phyloP scores from a whole-genome alignment of 1,284 basidiomycete genomes.

The Puccinia novopanici region DNA sequence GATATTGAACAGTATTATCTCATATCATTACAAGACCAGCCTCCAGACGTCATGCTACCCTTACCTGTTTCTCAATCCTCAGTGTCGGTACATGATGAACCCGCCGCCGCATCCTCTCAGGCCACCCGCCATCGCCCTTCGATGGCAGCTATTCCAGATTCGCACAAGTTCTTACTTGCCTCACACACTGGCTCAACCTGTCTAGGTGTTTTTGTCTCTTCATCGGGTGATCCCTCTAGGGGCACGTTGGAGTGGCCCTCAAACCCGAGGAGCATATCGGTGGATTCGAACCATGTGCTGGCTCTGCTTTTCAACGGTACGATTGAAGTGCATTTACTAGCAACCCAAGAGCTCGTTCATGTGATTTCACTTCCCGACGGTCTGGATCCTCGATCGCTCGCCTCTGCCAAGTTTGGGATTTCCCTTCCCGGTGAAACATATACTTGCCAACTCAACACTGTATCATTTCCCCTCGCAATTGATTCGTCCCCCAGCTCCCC shows the following conservation, averaged over 20 bases:
- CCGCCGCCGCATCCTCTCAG: slow-evolving; percentile 15
- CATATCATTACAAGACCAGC: slow-evolving; percentile 27
- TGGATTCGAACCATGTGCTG: slow-evolving; percentile 35
- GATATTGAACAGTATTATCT: slow-evolving; percentile 49
- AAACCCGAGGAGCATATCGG: slow-evolving; percentile 36
- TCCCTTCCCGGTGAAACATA: slow-evolving; percentile 36
- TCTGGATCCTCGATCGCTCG: slow-evolving; percentile 36
- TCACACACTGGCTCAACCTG: slow-evolving; percentile 48
- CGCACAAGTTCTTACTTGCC: slow-evolving; percentile 43
- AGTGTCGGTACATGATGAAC: slow-evolving; percentile 1
- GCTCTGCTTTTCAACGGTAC: slow-evolving; percentile 48
- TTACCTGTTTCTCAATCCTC: slow-evolving; percentile 40
- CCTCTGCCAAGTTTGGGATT: slow-evolving; percentile 40
- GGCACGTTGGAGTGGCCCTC: slow-evolving; percentile 48
- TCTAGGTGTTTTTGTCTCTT: slow-evolving; percentile 48
- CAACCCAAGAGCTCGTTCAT: slow-evolving; percentile 37
- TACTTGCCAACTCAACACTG: slow-evolving; percentile 20
- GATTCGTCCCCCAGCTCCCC: slow-evolving; percentile 3
- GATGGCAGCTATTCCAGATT: slow-evolving; percentile 45
- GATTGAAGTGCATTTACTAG: slow-evolving; percentile 35
- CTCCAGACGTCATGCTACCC: slow-evolving; percentile 26
- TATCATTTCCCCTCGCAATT: slow-evolving; percentile 4
- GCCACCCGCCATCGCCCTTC: slow-evolving; percentile 44
- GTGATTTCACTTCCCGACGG: slow-evolving; percentile 36
- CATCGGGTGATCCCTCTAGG: slow-evolving; percentile 46